Percentiles rank a stretch among this genome's conserved stretches.
These are phyloP conservation scores for Suillus subalutaceus DNA, from an alignment of 768 basidiomycete species.

Conservation along the genomic window DNA sequence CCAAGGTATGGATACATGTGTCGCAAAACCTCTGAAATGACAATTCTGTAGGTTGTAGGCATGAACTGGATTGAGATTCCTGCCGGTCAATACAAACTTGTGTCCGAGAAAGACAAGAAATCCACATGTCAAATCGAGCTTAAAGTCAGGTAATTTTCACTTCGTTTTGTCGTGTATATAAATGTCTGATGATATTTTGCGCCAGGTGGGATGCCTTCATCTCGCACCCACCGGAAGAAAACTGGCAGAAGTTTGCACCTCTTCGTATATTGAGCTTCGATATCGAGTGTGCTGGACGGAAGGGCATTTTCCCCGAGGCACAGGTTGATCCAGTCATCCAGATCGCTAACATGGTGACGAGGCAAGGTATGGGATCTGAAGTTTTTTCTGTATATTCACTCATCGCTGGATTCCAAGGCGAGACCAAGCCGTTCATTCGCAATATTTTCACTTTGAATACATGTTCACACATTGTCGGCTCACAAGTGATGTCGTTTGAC, in stretches of 20 bases:
- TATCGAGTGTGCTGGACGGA: conserved; percentile 98
- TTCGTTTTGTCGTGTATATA: conserved; percentile 4
- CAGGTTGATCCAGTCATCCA: conserved; percentile 93
- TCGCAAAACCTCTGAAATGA: conserved; percentile 6
- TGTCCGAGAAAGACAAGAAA: conserved; percentile 57
- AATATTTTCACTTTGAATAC: conserved; percentile 96
- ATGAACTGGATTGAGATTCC: conserved; percentile 99
- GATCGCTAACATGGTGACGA: conserved; percentile 98
- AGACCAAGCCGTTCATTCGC: conserved; percentile 89
- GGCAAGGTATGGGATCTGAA: conserved; percentile 69
- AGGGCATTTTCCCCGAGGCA: conserved; percentile 96
- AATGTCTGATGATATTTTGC: conserved; percentile 12
- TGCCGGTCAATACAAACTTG: conserved; percentile 76
- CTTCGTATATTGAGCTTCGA: conserved; percentile 97
- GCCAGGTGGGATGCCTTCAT: conserved; percentile 81
- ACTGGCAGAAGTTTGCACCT: conserved; percentile 92
- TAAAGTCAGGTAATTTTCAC: conserved; percentile 58
- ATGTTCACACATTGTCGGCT: conserved; percentile 96
- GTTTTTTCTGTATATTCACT: neutral
- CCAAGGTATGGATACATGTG: conserved; percentile 56
- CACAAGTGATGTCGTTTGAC: conserved; percentile 85
- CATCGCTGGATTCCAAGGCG: conserved; percentile 53
- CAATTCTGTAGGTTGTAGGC: conserved; percentile 71
- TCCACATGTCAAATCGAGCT: conserved; percentile 93
- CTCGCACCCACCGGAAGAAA: conserved; percentile 89